Percentiles rank a stretch among this genome's conserved stretches.
phyloP scores from a whole-genome alignment of 139 green algal genomes.

The Penium margaritaceum region DNA sequence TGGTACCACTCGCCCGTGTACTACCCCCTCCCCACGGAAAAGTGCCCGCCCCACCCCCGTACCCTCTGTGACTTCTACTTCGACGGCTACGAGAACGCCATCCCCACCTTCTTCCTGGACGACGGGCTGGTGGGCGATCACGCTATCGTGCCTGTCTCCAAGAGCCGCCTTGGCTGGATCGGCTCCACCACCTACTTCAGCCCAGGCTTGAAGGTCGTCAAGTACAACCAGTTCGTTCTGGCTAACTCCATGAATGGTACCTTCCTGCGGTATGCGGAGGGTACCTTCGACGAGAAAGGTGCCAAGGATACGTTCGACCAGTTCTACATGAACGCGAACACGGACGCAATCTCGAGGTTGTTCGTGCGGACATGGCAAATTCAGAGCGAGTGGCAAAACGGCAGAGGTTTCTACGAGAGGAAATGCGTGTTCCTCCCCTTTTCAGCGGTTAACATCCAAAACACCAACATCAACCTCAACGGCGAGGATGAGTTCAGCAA shows the following conservation, averaged over 20 bases:
- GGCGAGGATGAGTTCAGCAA: not conserved
- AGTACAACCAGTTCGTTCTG: not conserved
- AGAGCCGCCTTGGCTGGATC: not conserved
- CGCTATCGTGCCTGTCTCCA: not conserved
- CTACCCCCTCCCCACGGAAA: too few relatives aligned
- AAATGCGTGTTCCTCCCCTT: not conserved
- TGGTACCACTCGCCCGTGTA: too few relatives aligned
- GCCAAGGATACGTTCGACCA: too few relatives aligned
- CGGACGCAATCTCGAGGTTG: not conserved
- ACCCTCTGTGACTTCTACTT: constrained; percentile 9
- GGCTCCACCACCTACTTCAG: not conserved
- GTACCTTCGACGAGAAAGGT: too few relatives aligned
- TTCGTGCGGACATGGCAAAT: not conserved
- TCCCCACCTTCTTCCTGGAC: not conserved
- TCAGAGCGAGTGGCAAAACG: constrained; percentile 5
- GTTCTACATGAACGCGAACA: not conserved
- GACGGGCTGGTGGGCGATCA: not conserved
- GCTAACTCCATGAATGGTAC: not conserved
- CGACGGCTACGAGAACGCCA: constrained; percentile 3
- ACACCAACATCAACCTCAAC: not conserved
- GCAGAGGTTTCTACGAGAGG: not conserved
- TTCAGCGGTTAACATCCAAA: not conserved
- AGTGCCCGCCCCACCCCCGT: not conserved
- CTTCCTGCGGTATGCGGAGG: not conserved
- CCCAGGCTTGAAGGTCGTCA: not conserved